Conservation (phyloP, 2,329 filamentous ascomycete genomes). For the Fusarium subtropicale region DNA sequence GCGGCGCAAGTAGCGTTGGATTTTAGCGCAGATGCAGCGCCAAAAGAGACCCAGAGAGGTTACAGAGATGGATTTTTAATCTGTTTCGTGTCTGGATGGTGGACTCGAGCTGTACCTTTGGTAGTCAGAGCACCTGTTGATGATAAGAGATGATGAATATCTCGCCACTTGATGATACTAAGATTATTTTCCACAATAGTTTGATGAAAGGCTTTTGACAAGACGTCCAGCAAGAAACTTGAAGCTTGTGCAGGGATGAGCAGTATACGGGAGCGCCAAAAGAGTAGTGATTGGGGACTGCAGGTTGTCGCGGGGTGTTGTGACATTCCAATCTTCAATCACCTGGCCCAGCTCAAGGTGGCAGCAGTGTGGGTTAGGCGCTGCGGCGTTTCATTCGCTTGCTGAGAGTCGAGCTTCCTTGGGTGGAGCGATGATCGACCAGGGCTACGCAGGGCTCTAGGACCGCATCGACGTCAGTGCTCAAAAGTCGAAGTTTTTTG, state of each 20-base stretch:
- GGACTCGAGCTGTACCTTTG: conserved; percentile 15
- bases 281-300: conserved; percentile 43
- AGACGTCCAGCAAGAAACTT: conserved; percentile 20
- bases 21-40: conserved; percentile 47
- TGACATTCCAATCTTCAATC: conserved; percentile 49
- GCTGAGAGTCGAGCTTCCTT: conserved; percentile 43
- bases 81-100: neutral
- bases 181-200: neutral
- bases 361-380: conserved; percentile 49
- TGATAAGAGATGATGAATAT: neutral
- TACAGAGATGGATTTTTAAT: conserved; percentile 22
- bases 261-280: conserved; percentile 42
- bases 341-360: conserved; percentile 46
- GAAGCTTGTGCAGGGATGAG: conserved; percentile 37
- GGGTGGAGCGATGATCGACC: conserved; percentile 50
- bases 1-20: conserved; percentile 47
- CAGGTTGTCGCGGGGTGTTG: conserved; percentile 45
- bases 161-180: neutral
- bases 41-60: conserved; percentile 39
- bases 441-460: conserved; percentile 45
- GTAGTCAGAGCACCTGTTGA: conserved; percentile 2
- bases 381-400: conserved; percentile 52
- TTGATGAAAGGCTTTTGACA: conserved; percentile 5
- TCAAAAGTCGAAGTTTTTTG: conserved; percentile 29
- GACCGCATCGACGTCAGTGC: conserved; percentile 44